Conservation (phyloP, 306 rosid species). For the Carpinus viminea region DNA sequence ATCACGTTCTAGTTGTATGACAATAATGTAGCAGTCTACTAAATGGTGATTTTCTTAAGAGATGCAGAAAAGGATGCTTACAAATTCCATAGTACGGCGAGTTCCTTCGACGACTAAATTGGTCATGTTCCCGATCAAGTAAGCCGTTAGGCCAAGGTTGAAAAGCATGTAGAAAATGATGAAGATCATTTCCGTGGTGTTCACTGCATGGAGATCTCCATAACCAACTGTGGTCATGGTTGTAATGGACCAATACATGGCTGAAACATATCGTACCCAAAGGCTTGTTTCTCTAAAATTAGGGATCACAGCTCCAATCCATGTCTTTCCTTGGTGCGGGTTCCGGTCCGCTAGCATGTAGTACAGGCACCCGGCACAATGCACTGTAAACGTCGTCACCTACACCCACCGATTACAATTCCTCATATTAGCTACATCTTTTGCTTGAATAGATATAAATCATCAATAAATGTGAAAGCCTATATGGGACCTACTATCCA, state of each 20-base stretch:
- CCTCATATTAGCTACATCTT: background rate
- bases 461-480: no score
- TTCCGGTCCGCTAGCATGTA: conserved; percentile 74
- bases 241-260: conserved; percentile 91
- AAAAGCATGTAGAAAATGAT: conserved; percentile 86
- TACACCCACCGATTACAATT: conserved; percentile 14
- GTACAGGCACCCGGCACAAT: conserved; percentile 86
- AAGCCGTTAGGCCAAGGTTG: conserved; percentile 93
- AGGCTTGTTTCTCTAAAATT: conserved; percentile 71
- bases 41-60: no score
- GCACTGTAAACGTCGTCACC: conserved; percentile 75
- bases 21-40: no score
- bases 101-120: conserved; percentile 95
- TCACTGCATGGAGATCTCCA: conserved; percentile 90
- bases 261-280: conserved; percentile 64
- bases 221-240: conserved; percentile 96
- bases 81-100: conserved; percentile 95
- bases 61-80: conserved; percentile 23
- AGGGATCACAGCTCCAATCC: conserved; percentile 78
- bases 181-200: conserved; percentile 82
- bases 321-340: conserved; percentile 71
- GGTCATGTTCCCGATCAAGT: conserved; percentile 97
- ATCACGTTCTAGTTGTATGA: no score
- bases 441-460: background rate
- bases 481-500: no score